Base-by-base conservation (phyloP, 352 stramenopile species). In the Vaucheria bursata region DNA sequence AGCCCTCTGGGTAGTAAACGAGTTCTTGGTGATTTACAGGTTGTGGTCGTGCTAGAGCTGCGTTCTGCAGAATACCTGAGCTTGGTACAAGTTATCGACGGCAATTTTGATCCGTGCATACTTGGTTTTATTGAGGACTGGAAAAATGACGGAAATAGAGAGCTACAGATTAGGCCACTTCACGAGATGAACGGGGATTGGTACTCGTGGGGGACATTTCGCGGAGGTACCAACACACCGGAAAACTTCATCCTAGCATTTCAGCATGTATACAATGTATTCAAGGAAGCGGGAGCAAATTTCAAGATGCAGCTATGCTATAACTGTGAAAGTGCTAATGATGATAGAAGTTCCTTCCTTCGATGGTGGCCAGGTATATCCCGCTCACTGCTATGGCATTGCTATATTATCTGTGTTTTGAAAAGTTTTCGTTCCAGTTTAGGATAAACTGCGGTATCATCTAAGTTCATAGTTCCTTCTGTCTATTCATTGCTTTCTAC, bases 161-260 rank as follows among this genome's bases (percentile, higher is more conserved):
- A 34, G 2, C 53, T 68, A 2, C 2, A 31, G 31, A 68, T 68
- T 7, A 31, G 53, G 31, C 53, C 53, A 31, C 2, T 68, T 31
- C 53, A 68, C 53, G 53, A 68, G 53, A 37, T 68, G 31, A 68
- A 68, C 53, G 8, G 53, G 6, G 53, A 68, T 34, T 68, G 53
- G 53, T 68, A 7, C 2, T 2, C 2, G 53, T 68, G 53, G 53
- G 53, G 53, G 2, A 68, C 53, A 2, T 68, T 68, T 34, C 2
- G 53, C 2, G 8, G 8, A 2, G 53, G 53, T 34, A 34, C 6
- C 53, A 68, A 68, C 53, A 68, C 2, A 31, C 34, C 34, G 53
- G 53, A 68, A 31, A 7, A 2, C 53, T 68, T 68, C 53, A 68
- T 37, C 31, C 53, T 31, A 7, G 53, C 53, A 34, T 68, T 68